Percentiles rank a stretch among this genome's conserved stretches.
phyloP scores from a whole-genome alignment of 2,329 filamentous ascomycete genomes.

The Pestalotiopsis sp. region DNA sequence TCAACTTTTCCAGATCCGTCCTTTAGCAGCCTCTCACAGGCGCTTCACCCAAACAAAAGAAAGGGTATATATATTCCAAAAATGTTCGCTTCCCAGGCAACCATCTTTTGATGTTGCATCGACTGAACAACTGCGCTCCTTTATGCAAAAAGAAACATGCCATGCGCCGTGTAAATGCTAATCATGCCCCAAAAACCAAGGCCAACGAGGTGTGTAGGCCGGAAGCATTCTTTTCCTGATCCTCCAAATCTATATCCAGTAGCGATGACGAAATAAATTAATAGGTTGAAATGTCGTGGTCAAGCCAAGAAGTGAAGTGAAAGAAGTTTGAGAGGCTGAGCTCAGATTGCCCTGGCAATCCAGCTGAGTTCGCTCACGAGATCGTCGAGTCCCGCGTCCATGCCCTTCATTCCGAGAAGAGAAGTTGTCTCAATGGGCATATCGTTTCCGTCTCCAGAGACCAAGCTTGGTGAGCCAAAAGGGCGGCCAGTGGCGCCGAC shows the following conservation, averaged over 20 bases:
- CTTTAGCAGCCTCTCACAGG: neutral
- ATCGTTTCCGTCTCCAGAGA: slow-evolving; percentile 29
- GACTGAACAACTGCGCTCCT: neutral
- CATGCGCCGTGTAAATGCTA: neutral
- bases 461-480: slow-evolving; percentile 31
- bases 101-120: neutral
- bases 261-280: neutral
- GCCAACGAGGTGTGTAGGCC: neutral
- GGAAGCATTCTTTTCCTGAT: neutral
- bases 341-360: slow-evolving; percentile 51
- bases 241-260: neutral
- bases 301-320: slow-evolving; percentile 13
- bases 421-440: slow-evolving; percentile 25
- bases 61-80: neutral
- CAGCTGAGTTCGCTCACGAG: slow-evolving; percentile 50
- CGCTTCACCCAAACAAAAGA: neutral
- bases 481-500: slow-evolving; percentile 16
- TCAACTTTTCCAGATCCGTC: neutral
- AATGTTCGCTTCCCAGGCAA: neutral
- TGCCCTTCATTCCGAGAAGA: slow-evolving; percentile 30
- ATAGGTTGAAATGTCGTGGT: neutral
- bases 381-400: slow-evolving; percentile 37
- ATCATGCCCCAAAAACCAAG: neutral
- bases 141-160: neutral
- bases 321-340: slow-evolving; percentile 23